Base-by-base conservation (phyloP, 2,329 filamentous ascomycete genomes). In the Aspergillus ibericus region DNA sequence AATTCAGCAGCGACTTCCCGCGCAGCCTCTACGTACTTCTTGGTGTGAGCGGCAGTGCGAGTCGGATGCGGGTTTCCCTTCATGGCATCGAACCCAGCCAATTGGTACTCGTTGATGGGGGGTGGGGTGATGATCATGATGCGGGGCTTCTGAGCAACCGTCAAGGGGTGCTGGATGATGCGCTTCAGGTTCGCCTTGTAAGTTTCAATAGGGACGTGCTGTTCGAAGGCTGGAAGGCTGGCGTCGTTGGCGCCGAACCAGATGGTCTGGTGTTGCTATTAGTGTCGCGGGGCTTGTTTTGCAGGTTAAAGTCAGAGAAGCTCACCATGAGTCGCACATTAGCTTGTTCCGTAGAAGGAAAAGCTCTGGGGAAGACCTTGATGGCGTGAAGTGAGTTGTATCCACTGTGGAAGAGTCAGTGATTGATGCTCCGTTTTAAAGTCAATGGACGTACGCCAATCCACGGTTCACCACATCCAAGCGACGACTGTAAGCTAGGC, bases 221-320 rank as follows among this genome's bases (percentile, higher is more conserved):
- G 95, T 9, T 81, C 80, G 52, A 85, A 86, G 36, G 84, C 78
- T 3, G 86, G 83, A 3, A 96, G 74, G 55, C 87, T 87, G 3
- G 93, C 88, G 75, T 98, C 95, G 72, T 99, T 98, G 66, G 95
- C 91, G 16, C 95, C 95, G 60, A 97, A 87, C 64, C 96, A 88
- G 59, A 96, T 77, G 38, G 89, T 80, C 89, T 92, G 58, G 29
- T 5, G 5, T 18, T 40, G n/a, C 29, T 35, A 46, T 62, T 22
- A 64, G 55, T 54, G 25, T 3, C 7, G 5, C 15, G 29, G n/a
- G 29, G 13, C 18, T 10, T 5, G 9, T n/a, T 51, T 10, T n/a
- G 27, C 20, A 10, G 20, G 12, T 40, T 13, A 18, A 13, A 15
- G 15, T 20, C 20, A 34, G 35, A n/a, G 16, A 8, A 42, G 40